Conservation (phyloP, 768 basidiomycete species). For the Agaricus subrufescens region DNA sequence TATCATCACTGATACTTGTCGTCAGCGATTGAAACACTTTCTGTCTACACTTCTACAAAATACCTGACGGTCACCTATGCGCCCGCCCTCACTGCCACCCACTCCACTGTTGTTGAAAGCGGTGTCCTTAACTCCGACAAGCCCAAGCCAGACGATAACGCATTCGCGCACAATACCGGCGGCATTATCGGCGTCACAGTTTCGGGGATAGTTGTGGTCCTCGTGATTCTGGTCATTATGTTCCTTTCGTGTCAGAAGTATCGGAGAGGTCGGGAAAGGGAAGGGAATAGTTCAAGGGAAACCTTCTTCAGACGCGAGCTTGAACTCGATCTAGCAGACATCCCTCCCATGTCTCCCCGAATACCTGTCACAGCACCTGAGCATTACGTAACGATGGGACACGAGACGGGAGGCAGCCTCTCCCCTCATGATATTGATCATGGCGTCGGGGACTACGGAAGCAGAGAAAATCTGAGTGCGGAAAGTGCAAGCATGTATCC, state of each 20-base stretch:
- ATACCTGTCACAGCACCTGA: constrained; percentile 22
- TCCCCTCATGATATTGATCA: constrained; percentile 8
- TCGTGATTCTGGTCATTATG: constrained; percentile 23
- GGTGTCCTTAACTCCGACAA: constrained; percentile 28
- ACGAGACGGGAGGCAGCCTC: background rate
- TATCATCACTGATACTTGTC: background rate
- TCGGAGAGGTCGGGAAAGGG: constrained; percentile 9
- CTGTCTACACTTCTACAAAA: constrained; percentile 13
- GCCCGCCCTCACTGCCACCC: constrained; percentile 11
- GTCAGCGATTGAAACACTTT: background rate
- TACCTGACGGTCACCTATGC: constrained; percentile 16
- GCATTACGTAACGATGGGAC: background rate
- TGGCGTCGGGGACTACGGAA: constrained; percentile 12
- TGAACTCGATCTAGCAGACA: background rate
- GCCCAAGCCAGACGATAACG: constrained; percentile 12
- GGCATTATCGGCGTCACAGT: constrained; percentile 35
- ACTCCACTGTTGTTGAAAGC: constrained; percentile 19
- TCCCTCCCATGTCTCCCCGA: background rate
- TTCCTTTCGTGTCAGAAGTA: constrained; percentile 29
- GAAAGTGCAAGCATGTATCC: constrained; percentile 18
- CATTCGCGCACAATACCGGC: constrained; percentile 31
- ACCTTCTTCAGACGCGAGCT: constrained; percentile 15
- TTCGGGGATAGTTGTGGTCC: constrained; percentile 20
- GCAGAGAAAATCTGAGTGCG: constrained; percentile 16
- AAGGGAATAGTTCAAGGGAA: constrained; percentile 15